These are phyloP conservation scores for Casuarina glauca DNA, from an alignment of 306 rosid genomes.

Conservation along the genomic window DNA sequence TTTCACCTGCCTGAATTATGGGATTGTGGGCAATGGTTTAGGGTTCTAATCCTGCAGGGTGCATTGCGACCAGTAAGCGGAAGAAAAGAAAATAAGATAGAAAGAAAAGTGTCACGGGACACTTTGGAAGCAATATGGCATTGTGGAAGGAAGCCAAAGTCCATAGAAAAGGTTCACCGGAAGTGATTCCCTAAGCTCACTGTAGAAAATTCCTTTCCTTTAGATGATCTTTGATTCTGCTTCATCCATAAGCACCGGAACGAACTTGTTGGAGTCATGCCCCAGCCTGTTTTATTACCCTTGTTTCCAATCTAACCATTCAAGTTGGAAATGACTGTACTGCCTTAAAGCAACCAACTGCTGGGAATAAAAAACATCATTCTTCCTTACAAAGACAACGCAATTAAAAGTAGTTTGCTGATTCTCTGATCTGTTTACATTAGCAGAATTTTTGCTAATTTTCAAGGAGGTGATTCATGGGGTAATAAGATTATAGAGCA, in stretches of 20 bases:
- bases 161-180: background rate
- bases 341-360: background rate
- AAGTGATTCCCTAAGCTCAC: background rate
- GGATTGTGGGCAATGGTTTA: no score
- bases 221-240: background rate
- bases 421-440: background rate
- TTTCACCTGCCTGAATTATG: no score
- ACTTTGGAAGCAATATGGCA: background rate
- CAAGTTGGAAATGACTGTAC: background rate
- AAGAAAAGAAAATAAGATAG: background rate
- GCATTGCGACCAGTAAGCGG: no score
- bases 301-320: no score
- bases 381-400: background rate
- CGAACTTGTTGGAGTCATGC: no score
- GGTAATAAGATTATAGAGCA: background rate
- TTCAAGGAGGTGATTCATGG: background rate
- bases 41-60: no score
- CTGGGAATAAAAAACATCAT: background rate
- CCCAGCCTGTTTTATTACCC: no score
- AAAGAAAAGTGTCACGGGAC: background rate
- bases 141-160: conserved; percentile 1
- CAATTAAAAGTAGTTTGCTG: background rate
- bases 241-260: background rate
- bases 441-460: no score
- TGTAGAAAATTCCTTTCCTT: background rate